Evolutionary conservation across 1,139 yeast species (phyloP), one percentile per base, ranked within the genome.

Genomic region (Nakaseomyces sp.): DNA sequence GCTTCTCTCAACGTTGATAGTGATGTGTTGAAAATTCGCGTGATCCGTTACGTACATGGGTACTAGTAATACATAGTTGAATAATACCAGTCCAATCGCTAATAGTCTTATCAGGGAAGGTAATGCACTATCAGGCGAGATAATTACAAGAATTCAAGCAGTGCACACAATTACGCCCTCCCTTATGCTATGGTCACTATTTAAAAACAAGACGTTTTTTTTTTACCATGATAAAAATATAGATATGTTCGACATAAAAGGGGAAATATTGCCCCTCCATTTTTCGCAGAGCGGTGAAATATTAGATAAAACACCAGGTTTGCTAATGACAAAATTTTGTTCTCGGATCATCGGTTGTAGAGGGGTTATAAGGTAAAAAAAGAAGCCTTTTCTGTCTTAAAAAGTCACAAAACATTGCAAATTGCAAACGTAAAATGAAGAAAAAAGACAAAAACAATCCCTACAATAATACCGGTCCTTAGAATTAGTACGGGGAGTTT

Each of bases 391-490:
- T 29, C 15, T 29, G 17, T n/a, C 13, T 9, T 8, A 7, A 8
- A n/a, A 8, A 26, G 5, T 26, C 10, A n/a, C 5, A 26, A 26
- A 26, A 8, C 30, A 7, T 26, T n/a, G 5, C 13, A 6, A 26
- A 26, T n/a, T n/a, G n/a, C n/a, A n/a, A n/a, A n/a, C n/a, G n/a
- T n/a, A n/a, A n/a, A n/a, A n/a, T n/a, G n/a, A n/a, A n/a, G n/a
- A n/a, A n/a, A n/a, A n/a, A n/a, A n/a, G n/a, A 17, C 17, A 28
- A 26, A 22, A 26, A 43, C 40, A 38, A 43, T 46, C 56, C 50
- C 58, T 55, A 55, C 58, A 55, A 55, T 55, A 55, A 55, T 55
- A 55, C 58, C 47, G 54, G 57, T 55, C 50, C 58, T 55, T 52
- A 48, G 55, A 59, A 60, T 60, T 61, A 29, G 31, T 37, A 39